Percentiles rank a stretch among this genome's conserved stretches.
These are phyloP conservation scores for Debaryomyces nepalensis DNA, from an alignment of 1,139 yeast genomes.

Conservation along the genomic window DNA sequence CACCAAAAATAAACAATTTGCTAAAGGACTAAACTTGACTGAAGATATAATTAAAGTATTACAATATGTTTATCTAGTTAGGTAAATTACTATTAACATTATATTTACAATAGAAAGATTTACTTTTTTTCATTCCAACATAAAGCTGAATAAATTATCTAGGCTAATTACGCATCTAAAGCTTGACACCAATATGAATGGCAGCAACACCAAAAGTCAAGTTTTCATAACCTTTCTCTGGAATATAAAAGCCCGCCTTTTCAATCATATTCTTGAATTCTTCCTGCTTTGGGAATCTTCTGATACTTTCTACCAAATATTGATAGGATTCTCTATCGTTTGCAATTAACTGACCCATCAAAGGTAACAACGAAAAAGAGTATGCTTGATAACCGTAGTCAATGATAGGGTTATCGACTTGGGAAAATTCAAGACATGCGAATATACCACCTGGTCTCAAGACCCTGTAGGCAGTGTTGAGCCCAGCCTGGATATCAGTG, in stretches of 20 bases:
- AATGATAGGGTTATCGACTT: slow-evolving; percentile 79
- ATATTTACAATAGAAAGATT: slow-evolving; percentile 15
- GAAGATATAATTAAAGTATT: slow-evolving; percentile 37
- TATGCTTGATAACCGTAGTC: slow-evolving; percentile 83
- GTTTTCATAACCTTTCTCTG: slow-evolving; percentile 89
- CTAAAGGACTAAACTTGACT: slow-evolving; percentile 33
- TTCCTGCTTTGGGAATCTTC: slow-evolving; percentile 90
- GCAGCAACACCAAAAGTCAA: slow-evolving; percentile 97
- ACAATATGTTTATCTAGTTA: slow-evolving; percentile 17
- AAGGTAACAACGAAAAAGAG: slow-evolving; percentile 85
- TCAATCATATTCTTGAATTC: slow-evolving; percentile 89
- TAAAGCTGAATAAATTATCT: slow-evolving; percentile 9
- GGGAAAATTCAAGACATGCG: slow-evolving; percentile 93
- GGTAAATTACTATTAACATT: slow-evolving; percentile 23
- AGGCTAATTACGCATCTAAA: slow-evolving; percentile 28
- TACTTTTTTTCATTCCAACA: slow-evolving; percentile 6
- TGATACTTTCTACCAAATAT: slow-evolving; percentile 91
- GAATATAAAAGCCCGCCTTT: slow-evolving; percentile 89
- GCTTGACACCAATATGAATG: slow-evolving; percentile 92
- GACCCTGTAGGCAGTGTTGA: slow-evolving; percentile 91
- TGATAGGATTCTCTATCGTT: slow-evolving; percentile 96
- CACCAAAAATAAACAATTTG: slow-evolving; percentile 21
- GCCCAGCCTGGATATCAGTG: slow-evolving; percentile 91
- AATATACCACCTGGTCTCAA: slow-evolving; percentile 98
- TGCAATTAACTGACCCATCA: slow-evolving; percentile 94